phyloP scores from a whole-genome alignment of 306 rosid species.

The Psophocarpus tetragonolobus region DNA sequence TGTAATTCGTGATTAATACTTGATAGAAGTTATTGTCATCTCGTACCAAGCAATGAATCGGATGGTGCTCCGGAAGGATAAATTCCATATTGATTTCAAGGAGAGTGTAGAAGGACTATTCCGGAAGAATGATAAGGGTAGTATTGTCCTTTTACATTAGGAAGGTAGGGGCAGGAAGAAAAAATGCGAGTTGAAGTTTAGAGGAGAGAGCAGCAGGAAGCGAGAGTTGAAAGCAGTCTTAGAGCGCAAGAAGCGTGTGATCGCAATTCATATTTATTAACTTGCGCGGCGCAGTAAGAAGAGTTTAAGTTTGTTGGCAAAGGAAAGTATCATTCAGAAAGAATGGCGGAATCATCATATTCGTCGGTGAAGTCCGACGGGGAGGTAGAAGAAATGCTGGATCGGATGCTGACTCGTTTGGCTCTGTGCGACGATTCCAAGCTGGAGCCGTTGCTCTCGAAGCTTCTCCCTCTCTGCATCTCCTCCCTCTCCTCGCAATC shows the following conservation, averaged over 20 bases:
- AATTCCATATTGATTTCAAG: too few relatives aligned
- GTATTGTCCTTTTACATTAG: too few relatives aligned
- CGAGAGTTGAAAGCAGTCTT: neutral
- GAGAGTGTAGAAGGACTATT: too few relatives aligned
- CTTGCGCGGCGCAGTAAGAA: neutral
- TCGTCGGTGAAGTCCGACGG: constrained; percentile 62
- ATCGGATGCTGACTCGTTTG: constrained; percentile 85
- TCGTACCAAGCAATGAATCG: too few relatives aligned
- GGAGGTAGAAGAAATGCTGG: constrained; percentile 74
- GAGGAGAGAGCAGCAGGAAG: neutral
- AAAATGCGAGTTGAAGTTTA: too few relatives aligned
- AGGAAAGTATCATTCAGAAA: neutral
- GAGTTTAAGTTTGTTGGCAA: neutral
- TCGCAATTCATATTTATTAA: neutral
- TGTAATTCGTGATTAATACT: too few relatives aligned
- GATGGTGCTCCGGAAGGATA: too few relatives aligned
- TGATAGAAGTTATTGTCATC: too few relatives aligned
- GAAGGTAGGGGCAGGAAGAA: too few relatives aligned
- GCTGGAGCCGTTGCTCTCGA: constrained; percentile 73
- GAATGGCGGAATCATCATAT: constrained; percentile 76
- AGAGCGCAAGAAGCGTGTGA: neutral
- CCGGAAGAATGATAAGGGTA: too few relatives aligned
- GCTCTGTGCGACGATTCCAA: constrained; percentile 95
- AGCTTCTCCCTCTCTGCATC: constrained; percentile 80
- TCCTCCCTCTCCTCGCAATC: constrained; percentile 79